phyloP scores from a whole-genome alignment of 768 basidiomycete species.

The Lactarius evosmus region DNA sequence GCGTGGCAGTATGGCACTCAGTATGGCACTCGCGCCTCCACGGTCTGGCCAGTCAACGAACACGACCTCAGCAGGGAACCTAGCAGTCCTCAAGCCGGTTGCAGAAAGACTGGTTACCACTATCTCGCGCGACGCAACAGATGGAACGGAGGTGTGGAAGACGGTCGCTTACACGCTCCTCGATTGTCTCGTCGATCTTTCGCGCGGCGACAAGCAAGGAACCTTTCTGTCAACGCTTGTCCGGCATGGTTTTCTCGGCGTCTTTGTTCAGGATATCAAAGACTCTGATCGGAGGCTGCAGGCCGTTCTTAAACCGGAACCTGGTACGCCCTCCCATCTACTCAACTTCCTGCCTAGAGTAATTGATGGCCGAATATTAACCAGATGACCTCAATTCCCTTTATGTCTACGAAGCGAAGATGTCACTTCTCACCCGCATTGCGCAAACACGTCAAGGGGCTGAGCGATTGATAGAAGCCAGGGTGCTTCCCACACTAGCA shows the following conservation, averaged over 20 bases:
- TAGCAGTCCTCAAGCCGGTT: constrained; percentile 60
- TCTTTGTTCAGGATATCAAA: constrained; percentile 81
- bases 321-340: constrained; percentile 51
- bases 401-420: constrained; percentile 94
- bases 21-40: constrained; percentile 31
- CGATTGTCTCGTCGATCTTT: constrained; percentile 74
- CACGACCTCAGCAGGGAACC: constrained; percentile 48
- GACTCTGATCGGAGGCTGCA: constrained; percentile 75
- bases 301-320: constrained; percentile 81
- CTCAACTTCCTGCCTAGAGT: background rate
- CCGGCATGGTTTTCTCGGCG: constrained; percentile 73
- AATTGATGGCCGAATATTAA: constrained; percentile 3
- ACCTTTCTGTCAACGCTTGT: constrained; percentile 54
- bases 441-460: constrained; percentile 81
- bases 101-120: constrained; percentile 71
- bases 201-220: constrained; percentile 65
- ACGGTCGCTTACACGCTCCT: constrained; percentile 91
- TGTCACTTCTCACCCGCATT: constrained; percentile 84
- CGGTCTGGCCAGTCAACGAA: constrained; percentile 20
- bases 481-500: constrained; percentile 67
- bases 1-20: constrained; percentile 11
- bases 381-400: constrained; percentile 85
- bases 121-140: constrained; percentile 87
- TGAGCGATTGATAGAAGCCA: constrained; percentile 77
- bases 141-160: constrained; percentile 96